Percentiles rank a stretch among this genome's conserved stretches.
phyloP scores from a whole-genome alignment of 2,329 filamentous ascomycete genomes.

The Acrocalymma vagum region DNA sequence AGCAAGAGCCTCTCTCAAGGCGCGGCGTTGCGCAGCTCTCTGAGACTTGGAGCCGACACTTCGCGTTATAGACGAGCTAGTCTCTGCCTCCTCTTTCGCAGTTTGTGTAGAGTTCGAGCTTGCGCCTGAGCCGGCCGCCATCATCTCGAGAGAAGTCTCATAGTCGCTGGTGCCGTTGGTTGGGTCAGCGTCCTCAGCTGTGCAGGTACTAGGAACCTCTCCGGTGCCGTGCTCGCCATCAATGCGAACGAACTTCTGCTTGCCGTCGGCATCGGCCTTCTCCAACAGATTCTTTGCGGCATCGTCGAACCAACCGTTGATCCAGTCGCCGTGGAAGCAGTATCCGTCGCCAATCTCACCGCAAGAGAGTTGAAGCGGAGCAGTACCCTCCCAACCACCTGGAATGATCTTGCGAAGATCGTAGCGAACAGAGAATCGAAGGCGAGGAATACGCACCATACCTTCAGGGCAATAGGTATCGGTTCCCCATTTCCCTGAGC shows the following conservation, averaged over 20 bases:
- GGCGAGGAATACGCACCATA: constrained; percentile 51
- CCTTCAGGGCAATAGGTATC: constrained; percentile 41
- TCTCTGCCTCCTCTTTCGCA: constrained; percentile 5
- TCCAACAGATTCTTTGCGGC: constrained; percentile 47
- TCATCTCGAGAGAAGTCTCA: constrained; percentile 29
- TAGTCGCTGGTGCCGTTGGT: constrained; percentile 48
- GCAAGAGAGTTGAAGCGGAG: constrained; percentile 49
- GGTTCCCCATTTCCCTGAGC: background rate
- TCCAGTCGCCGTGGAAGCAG: constrained; percentile 53
- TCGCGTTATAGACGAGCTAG: constrained; percentile 3
- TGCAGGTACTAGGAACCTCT: constrained; percentile 33
- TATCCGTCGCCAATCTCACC: constrained; percentile 36
- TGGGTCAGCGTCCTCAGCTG: constrained; percentile 46
- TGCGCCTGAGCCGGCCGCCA: constrained; percentile 2
- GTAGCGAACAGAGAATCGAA: constrained; percentile 54
- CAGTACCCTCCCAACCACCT: constrained; percentile 49
- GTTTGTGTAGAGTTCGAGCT: too few relatives aligned
- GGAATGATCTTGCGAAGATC: constrained; percentile 49
- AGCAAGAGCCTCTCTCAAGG: constrained; percentile 2
- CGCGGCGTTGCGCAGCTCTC: constrained; percentile 5
- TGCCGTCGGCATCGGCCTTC: constrained; percentile 24
- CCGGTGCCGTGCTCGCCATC: constrained; percentile 37
- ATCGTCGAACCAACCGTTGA: constrained; percentile 52
- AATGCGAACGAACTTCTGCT: constrained; percentile 36
- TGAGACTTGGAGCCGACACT: constrained; percentile 8